Evolutionary conservation across 768 basidiomycete species (phyloP).

Genomic region (Phylloporus sp.): DNA sequence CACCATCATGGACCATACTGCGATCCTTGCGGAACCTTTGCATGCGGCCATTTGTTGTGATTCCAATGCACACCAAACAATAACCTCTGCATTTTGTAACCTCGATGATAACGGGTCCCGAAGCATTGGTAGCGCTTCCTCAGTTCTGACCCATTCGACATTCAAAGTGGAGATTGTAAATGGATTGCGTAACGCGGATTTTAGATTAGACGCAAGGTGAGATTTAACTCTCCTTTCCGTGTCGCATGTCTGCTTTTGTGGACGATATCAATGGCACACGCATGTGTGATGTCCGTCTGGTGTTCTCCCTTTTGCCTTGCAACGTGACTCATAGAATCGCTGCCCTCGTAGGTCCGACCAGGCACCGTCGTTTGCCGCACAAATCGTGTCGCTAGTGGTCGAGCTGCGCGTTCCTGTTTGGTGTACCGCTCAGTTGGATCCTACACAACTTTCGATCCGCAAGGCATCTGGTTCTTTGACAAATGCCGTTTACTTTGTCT

Average conservation of each 20-base stretch:
- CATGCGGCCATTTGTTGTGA: not conserved
- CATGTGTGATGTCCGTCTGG: conserved; percentile 35
- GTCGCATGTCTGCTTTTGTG: conserved; percentile 13
- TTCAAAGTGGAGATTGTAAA: conserved; percentile 48
- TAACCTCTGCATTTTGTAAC: conserved; percentile 5
- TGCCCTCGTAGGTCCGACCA: conserved; percentile 55
- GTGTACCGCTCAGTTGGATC: conserved; percentile 42
- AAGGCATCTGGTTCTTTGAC: conserved; percentile 91
- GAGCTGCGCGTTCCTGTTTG: conserved; percentile 57
- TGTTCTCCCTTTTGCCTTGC: conserved; percentile 17
- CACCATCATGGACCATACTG: conserved; percentile 13
- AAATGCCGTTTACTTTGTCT: conserved; percentile 96
- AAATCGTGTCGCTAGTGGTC: conserved; percentile 52
- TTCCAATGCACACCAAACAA: conserved; percentile 5
- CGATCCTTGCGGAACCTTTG: conserved; percentile 12
- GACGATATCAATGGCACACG: conserved; percentile 31
- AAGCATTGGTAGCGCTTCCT: conserved; percentile 30
- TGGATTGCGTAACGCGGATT: conserved; percentile 53
- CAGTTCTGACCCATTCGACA: conserved; percentile 34
- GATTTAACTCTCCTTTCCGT: conserved; percentile 32
- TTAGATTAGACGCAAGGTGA: conserved; percentile 67
- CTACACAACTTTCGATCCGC: conserved; percentile 52
- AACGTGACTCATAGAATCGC: conserved; percentile 16
- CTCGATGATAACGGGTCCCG: conserved; percentile 10
- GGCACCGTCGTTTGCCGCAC: conserved; percentile 47